Base-by-base conservation (phyloP, 1,284 basidiomycete genomes). In the Boletus mariae region DNA sequence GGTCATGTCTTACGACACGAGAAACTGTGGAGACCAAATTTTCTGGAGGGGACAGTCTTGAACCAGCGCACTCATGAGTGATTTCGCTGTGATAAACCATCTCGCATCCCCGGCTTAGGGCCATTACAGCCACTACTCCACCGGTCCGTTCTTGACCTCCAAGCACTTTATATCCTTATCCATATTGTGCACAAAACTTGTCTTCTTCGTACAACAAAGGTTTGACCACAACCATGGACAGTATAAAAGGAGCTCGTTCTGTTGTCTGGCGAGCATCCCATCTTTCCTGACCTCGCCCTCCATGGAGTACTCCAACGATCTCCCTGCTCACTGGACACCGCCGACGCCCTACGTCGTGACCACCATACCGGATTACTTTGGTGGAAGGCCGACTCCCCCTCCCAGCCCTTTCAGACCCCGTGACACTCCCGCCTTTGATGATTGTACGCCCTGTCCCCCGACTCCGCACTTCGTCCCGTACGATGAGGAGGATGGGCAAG, bases 41-140 rank as follows among this genome's bases (percentile, higher is more conserved):
- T 87, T 90, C 87, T 82, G 85, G 86, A 90, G 88, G 87, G 85
- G 84, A 82, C 82, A 78, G 85, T 79, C 84, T 90, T 85, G 87
- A 89, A 89, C 84, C 83, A 87, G 87, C 87, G 88, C 88, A 82
- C 87, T 78, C 70, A 74, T 74, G 77, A 71, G 70, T 71, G 68
- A 59, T 59, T 45, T 80, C 86, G 82, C 80, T 88, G 84, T 73
- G 59, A 72, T 61, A 64, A 77, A 82, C 84, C 80, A 73, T 71
- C 80, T 81, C 82, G 75, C 85, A 90, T 89, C 85, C 87, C 87
- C 82, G 75, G 57, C 63, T 83, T 77, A 73, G 80, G 83, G 85
- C 87, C 87, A 63, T 71, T 82, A 90, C 87, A 90, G 79, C 87
- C 86, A 73, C 80, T 88, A 61, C 61, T 67, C 85, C 79, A 88